Evolutionary conservation across 768 basidiomycete genomes (phyloP), one percentile per base, ranked within the genome.

Genomic region (Dioszegia hungarica): DNA sequence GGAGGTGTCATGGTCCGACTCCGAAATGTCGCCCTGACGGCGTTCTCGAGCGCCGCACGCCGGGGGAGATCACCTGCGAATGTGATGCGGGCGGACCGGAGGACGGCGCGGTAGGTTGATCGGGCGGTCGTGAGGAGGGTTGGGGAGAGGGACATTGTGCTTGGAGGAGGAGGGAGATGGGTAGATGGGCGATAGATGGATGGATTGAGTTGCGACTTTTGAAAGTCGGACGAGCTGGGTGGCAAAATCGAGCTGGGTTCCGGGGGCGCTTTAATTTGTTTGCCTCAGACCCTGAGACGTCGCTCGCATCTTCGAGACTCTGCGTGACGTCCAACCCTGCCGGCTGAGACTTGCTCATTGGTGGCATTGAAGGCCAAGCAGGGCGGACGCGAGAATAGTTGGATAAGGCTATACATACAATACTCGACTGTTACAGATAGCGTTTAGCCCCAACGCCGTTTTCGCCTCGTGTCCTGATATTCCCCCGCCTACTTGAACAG

Each of bases 401-500:
- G n/a, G n/a, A n/a, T n/a, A n/a, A n/a, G n/a, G n/a, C n/a, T n/a
- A 46, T 46, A 46, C 45, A 46, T 46, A 46, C 28, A 46, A 3
- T 46, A 31, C 3, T 46, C 12, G 8, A 17, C 43, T 44, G 6
- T 25, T 17, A 12, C 11, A 25, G 6, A 11, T 44, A 24, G 17
- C 17, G n/a, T n/a, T n/a, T n/a, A n/a, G n/a, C n/a, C n/a, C 45
- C 10, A 6, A 11, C 22, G 6, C 9, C 27, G 29, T 24, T 31
- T 17, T 31, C 19, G 10, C 14, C 45, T 12, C 25, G 22, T 31
- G 17, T 28, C 45, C 43, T 6, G 9, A 24, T 8, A 5, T 19
- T 24, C 5, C 14, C 5, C 25, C 25, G 12, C 24, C 53, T 53
- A 70, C 60, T 75, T 73, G 62, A 92, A 97, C 85, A 97, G 88